A percentile compares a stretch with the other conserved stretches of the same genome.
Conservation (phyloP, 345 rosid species). For the Anastatica hierochuntica region DNA sequence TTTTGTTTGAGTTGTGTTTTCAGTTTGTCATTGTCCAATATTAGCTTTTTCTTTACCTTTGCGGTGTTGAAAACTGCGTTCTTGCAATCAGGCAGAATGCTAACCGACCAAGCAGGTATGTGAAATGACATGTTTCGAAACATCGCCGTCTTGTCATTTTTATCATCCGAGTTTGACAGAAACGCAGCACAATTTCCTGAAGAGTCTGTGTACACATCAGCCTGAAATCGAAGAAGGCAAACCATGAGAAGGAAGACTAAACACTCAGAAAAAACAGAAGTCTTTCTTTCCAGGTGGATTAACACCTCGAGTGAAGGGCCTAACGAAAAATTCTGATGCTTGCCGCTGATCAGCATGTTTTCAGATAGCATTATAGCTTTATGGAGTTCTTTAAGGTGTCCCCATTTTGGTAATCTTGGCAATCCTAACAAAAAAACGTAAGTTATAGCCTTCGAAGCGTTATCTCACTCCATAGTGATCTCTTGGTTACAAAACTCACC, state of each 20-base stretch:
- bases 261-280: constrained; percentile 2
- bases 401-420: constrained; percentile 57
- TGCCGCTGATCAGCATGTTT: constrained; percentile 42
- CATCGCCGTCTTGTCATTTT: constrained; percentile 45
- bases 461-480: no score
- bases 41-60: constrained; percentile 36
- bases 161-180: constrained; percentile 66
- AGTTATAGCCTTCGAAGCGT: no score
- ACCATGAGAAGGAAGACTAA: constrained; percentile 23
- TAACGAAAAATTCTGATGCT: constrained; percentile 40
- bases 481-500: constrained; percentile 33
- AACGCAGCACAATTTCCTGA: constrained; percentile 76
- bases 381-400: constrained; percentile 87
- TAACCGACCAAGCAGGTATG: constrained; percentile 95
- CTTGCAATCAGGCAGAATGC: constrained; percentile 92
- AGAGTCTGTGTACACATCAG: constrained; percentile 54
- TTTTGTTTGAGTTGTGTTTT: neutral
- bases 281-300: neutral
- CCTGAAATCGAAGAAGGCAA: constrained; percentile 31
- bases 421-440: neutral
- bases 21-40: neutral
- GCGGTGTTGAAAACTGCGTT: constrained; percentile 71
- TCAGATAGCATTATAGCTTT: constrained; percentile 71
- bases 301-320: constrained; percentile 70
- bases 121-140: constrained; percentile 53